Evolutionary conservation across 257 asterid genomes (phyloP).

Genomic region (Solanum bulbocastanum): DNA sequence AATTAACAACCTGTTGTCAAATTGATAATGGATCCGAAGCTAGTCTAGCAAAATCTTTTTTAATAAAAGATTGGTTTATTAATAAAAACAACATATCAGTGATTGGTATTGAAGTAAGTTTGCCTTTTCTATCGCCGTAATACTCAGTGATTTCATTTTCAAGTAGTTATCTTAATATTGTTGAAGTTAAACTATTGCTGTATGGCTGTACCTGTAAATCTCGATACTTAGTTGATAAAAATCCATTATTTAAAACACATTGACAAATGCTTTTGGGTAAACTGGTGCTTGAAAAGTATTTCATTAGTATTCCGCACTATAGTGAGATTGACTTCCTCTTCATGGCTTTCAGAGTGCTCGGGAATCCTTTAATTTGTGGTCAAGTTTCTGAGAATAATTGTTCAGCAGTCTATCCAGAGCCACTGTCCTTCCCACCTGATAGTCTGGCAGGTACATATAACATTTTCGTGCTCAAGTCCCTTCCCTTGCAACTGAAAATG

Average conservation of each 20-base stretch:
- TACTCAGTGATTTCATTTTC: not conserved
- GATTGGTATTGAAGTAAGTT: slow-evolving; percentile 33
- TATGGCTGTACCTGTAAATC: not conserved
- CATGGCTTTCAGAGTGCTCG: slow-evolving; percentile 47
- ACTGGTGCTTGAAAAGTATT: not conserved
- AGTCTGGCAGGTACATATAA: slow-evolving; percentile 35
- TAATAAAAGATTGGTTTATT: too few relatives aligned
- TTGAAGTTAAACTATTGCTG: not conserved
- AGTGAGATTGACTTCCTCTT: not conserved
- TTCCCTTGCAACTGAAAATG: not conserved
- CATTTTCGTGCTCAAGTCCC: too few relatives aligned
- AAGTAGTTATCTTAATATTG: not conserved
- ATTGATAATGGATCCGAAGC: too few relatives aligned
- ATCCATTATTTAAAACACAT: not conserved
- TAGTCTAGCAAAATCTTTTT: too few relatives aligned
- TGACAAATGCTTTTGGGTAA: not conserved
- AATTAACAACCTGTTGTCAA: too few relatives aligned
- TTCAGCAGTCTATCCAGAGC: slow-evolving; percentile 70
- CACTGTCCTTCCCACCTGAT: slow-evolving; percentile 65
- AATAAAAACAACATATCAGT: too few relatives aligned
- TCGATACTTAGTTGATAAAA: not conserved
- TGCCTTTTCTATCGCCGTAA: not conserved
- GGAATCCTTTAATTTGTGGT: slow-evolving; percentile 85
- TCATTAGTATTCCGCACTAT: not conserved
- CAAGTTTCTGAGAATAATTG: slow-evolving; percentile 56